Conservation (phyloP, 805 yeast genomes). For the Metschnikowia anglica region DNA sequence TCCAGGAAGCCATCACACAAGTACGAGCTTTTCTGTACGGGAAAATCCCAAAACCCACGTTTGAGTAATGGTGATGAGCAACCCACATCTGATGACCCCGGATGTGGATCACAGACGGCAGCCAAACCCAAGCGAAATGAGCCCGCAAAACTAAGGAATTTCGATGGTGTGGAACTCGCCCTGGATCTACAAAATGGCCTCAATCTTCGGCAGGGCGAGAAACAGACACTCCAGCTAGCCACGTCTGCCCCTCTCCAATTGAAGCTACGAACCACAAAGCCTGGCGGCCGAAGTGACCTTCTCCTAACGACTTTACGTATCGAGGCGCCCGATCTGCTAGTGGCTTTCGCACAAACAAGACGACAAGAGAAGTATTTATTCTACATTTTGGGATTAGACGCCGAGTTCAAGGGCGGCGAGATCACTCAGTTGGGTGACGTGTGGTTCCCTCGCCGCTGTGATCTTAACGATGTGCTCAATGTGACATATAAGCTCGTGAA, state of each 20-base stretch:
- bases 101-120: too few relatives aligned
- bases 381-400: conserved; percentile 24
- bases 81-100: too few relatives aligned
- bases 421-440: conserved; percentile 22
- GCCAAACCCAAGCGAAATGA: not conserved
- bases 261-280: conserved; percentile 46
- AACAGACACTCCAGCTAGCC: conserved; percentile 21
- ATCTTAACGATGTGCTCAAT: conserved; percentile 12
- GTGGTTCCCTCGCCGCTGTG: conserved; percentile 12
- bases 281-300: conserved; percentile 46
- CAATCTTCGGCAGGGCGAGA: not conserved
- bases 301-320: conserved; percentile 49
- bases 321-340: conserved; percentile 45
- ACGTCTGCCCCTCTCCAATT: conserved; percentile 43
- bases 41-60: not conserved
- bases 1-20: not conserved
- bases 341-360: not conserved
- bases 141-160: too few relatives aligned
- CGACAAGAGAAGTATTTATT: conserved; percentile 18
- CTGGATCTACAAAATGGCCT: not conserved
- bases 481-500: conserved; percentile 22
- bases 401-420: conserved; percentile 31
- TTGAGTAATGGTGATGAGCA: not conserved
- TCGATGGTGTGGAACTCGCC: not conserved
- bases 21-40: conserved; percentile 2